Evolutionary conservation across 768 basidiomycete species (phyloP).

Genomic region (Phaffia australis): DNA sequence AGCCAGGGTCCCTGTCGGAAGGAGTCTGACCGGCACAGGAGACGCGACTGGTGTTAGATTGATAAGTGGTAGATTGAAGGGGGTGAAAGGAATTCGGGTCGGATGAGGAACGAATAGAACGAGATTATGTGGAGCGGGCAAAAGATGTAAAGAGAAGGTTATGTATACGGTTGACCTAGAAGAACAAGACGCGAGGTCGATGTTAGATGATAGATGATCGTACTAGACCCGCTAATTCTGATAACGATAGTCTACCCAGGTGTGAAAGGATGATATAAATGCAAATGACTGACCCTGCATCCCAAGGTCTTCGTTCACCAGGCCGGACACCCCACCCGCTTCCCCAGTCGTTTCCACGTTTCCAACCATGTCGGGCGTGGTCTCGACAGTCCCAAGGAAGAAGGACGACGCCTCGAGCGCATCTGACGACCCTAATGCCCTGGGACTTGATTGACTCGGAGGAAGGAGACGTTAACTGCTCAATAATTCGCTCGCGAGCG

Average conservation of each 20-base stretch:
- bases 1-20: constrained; percentile 62
- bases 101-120: constrained; percentile 13
- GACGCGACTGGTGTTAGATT: background rate
- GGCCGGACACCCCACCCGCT: background rate
- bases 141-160: constrained; percentile 16
- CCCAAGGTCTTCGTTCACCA: too few relatives aligned
- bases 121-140: constrained; percentile 9
- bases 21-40: constrained; percentile 52
- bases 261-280: background rate
- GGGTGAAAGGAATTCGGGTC: constrained; percentile 13
- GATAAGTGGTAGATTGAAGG: constrained; percentile 7
- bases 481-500: constrained; percentile 1
- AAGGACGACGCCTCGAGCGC: constrained; percentile 3
- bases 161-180: background rate
- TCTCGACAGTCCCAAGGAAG: background rate
- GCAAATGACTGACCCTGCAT: background rate
- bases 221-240: too few relatives aligned
- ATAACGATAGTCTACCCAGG: background rate
- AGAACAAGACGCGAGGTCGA: too few relatives aligned
- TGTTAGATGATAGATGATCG: too few relatives aligned
- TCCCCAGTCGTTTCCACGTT: constrained; percentile 8
- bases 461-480: background rate
- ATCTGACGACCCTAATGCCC: background rate
- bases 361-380: background rate
- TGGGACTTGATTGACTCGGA: too few relatives aligned